Evolutionary conservation across 1,284 basidiomycete genomes (phyloP), one percentile per base, ranked within the genome.

Genomic region (Moniliophthora roreri): DNA sequence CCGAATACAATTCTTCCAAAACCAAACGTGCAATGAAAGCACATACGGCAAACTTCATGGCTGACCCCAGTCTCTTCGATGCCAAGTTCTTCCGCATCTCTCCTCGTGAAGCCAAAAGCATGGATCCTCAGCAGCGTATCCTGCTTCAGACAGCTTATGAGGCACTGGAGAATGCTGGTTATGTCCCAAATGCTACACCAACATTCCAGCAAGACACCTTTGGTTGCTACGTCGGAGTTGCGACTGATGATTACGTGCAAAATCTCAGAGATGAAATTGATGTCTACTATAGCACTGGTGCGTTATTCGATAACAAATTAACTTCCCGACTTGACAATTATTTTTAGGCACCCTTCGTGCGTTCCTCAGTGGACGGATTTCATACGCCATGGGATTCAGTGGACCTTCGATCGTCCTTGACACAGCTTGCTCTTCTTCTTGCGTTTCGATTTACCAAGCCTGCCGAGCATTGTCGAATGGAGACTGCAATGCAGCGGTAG

Each of bases 41-140:
- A 13, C 70, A 70, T 39, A 80, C 72, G 0, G 87, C 84, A 20
- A 87, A 87, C 63, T 89, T 89, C 62, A 64, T 89, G 48, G 68
- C 75, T 13, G 72, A 74, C 45, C 69, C 75, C 24, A 80, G 80
- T 56, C 72, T 73, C 42, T 89, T 89, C 60, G 87, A 89, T 63
- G 74, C 86, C 62, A 70, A 70, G 58, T 87, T 88, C 64, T 89
- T 90, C 73, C 79, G 79, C 55, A 78, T 89, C 38, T 85, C 81
- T 41, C 87, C 87, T 0, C 75, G 87, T 4, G 87, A 89, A 65
- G 86, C 87, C 7, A 78, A 70, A 52, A 79, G 73, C 63, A 88
- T 89, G 84, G 85, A 89, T 61, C 87, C 87, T 7, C 87, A 89
- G 58, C 85, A 87, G 60, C 78, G 87, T 3, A 58, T 89, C 20